Base-by-base conservation (phyloP, 108 stramenopile species). In the Conticribra weissflogii region DNA sequence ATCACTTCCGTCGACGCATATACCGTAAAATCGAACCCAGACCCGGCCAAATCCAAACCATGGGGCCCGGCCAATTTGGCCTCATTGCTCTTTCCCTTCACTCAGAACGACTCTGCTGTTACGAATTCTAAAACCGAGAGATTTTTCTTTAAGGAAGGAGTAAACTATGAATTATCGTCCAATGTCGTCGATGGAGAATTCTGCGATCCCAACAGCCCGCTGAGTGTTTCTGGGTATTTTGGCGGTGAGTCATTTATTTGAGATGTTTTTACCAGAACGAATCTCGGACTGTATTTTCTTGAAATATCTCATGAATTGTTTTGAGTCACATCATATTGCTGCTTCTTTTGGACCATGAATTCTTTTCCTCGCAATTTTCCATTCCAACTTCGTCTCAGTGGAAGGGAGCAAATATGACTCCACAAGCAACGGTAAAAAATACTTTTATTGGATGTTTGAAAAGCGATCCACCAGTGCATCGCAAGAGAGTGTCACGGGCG, bases 391-490 rank as follows among this genome's bases (percentile, higher is more conserved):
- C n/a, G 8, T 19, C 7, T 29, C 45, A 78, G 77, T 78, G 23
- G 59, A 71, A 57, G 77, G 77, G 36, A 78, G 77, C 30, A 56
- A 71, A 59, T 78, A 44, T 63, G 65, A 86, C 32, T 41, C 36
- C 36, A 74, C 79, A 22, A 68, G 81, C 49, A 56, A 81, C 54
- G 80, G 96, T 71, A 92, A 96, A 72, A 87, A 97, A 55, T 81
- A 96, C 69, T 98, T 97, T 72, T 97, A 83, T 71, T 98, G 98
- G 97, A 86, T 98, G 78, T 96, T 95, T 78, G 96, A 97, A 63
- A 90, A 91, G 68, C 87, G 93, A n/a, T 63, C 65, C 18, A 82
- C 71, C 9, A 74, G 61, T 47, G 64, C 61, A 27, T 2, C 56
- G n/a, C 60, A 57, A 27, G 74, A 66, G 46, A 24, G 48, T 54